These are phyloP conservation scores for Ascochyta pisi DNA, from an alignment of 2,329 filamentous ascomycete genomes.

Conservation along the genomic window DNA sequence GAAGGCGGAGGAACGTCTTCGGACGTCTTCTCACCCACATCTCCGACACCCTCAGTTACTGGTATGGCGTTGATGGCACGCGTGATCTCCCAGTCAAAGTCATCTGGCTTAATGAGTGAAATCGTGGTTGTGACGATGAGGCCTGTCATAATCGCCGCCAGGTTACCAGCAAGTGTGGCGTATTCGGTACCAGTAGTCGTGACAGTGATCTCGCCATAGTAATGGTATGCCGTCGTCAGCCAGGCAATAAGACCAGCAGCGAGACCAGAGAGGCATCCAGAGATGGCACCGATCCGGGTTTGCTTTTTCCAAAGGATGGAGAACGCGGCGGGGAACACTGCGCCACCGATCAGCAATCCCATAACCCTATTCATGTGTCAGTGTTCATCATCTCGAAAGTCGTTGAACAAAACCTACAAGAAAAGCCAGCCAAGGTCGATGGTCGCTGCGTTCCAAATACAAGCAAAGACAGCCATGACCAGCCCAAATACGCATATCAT, in stretches of 20 bases:
- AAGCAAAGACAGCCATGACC: constrained; percentile 51
- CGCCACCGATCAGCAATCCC: constrained; percentile 53
- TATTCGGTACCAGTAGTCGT: constrained; percentile 49
- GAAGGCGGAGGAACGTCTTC: constrained; percentile 9
- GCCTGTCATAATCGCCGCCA: constrained; percentile 45
- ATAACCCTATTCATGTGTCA: constrained; percentile 40
- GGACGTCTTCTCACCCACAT: constrained; percentile 11
- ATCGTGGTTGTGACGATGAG: constrained; percentile 44
- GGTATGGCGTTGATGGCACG: constrained; percentile 45
- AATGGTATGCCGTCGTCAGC: constrained; percentile 45
- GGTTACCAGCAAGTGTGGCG: constrained; percentile 50
- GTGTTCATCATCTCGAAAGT: not conserved
- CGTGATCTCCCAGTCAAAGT: constrained; percentile 52
- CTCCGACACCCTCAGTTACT: constrained; percentile 18
- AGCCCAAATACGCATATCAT: constrained; percentile 52
- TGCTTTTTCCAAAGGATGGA: constrained; percentile 49
- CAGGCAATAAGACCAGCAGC: constrained; percentile 48
- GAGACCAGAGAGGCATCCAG: constrained; percentile 42
- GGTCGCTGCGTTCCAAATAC: constrained; percentile 47
- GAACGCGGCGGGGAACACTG: constrained; percentile 50
- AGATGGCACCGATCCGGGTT: constrained; percentile 41
- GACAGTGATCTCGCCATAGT: constrained; percentile 51
- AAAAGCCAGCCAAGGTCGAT: constrained; percentile 53
- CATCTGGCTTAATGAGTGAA: constrained; percentile 45
- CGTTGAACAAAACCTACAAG: constrained; percentile 27